These are phyloP conservation scores for Aspergillus glaucus DNA, from an alignment of 2,329 filamentous ascomycete genomes.

Conservation along the genomic window DNA sequence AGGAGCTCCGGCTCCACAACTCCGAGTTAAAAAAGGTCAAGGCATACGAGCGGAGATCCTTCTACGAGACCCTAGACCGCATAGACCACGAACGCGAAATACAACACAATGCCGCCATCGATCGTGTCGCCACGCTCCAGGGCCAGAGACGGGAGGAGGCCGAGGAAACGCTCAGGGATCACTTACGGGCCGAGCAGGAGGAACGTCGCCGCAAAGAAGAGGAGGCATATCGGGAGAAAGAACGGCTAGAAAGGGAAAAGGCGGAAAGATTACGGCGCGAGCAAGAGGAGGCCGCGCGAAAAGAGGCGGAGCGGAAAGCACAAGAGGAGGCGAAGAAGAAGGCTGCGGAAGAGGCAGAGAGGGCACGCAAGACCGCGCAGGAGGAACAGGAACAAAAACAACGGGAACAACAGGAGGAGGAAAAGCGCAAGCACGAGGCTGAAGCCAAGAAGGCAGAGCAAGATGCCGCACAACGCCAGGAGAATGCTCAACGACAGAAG, in stretches of 20 bases:
- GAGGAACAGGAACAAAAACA: slow-evolving; percentile 30
- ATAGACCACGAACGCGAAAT: slow-evolving; percentile 58
- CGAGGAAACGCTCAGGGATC: slow-evolving; percentile 47
- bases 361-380: slow-evolving; percentile 32
- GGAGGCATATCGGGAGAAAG: slow-evolving; percentile 27
- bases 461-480: slow-evolving; percentile 20
- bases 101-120: slow-evolving; percentile 60
- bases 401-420: slow-evolving; percentile 23
- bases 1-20: slow-evolving; percentile 37
- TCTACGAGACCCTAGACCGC: slow-evolving; percentile 56
- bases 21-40: slow-evolving; percentile 39
- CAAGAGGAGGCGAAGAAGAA: slow-evolving; percentile 33
- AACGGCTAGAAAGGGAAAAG: slow-evolving; percentile 28
- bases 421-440: slow-evolving; percentile 28
- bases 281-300: slow-evolving; percentile 32
- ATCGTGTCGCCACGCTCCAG: slow-evolving; percentile 60
- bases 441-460: slow-evolving; percentile 23
- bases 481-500: slow-evolving; percentile 21
- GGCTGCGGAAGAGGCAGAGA: slow-evolving; percentile 29
- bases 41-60: slow-evolving; percentile 37
- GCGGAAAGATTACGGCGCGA: slow-evolving; percentile 25
- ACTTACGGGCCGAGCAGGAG: slow-evolving; percentile 36
- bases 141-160: slow-evolving; percentile 56
- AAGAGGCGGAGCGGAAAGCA: slow-evolving; percentile 38
- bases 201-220: slow-evolving; percentile 32